These are phyloP conservation scores for Lepidium campestre DNA, from an alignment of 441 rosid genomes.

Conservation along the genomic window DNA sequence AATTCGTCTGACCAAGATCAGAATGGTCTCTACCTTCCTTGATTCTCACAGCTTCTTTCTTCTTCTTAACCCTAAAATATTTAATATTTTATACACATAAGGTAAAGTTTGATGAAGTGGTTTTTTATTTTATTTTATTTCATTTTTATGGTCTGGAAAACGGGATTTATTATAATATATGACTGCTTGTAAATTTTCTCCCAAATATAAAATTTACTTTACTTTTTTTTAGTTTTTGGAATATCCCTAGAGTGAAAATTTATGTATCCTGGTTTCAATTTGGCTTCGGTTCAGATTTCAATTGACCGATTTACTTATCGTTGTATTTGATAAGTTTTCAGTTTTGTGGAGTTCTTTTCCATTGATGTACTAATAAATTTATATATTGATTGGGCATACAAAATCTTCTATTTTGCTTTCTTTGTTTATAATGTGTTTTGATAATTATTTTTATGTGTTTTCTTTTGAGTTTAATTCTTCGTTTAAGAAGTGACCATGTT, in stretches of 20 bases:
- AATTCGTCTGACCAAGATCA: conserved; percentile 51
- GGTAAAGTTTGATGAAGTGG: conserved; percentile 26
- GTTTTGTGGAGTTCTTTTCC: not conserved
- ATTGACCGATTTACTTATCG: conserved; percentile 5
- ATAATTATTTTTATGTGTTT: no score
- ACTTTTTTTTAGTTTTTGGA: conserved; percentile 7
- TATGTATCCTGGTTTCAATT: conserved; percentile 14
- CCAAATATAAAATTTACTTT: conserved; percentile 8
- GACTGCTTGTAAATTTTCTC: conserved; percentile 32
- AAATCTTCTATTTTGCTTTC: not conserved
- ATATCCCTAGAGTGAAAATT: conserved; percentile 17
- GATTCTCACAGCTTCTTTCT: conserved; percentile 17
- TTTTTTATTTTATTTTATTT: conserved; percentile 6
- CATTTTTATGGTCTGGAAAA: conserved; percentile 19
- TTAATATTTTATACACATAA: conserved; percentile 12
- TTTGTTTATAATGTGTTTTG: no score
- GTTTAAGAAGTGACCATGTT: not conserved
- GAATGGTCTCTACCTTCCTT: conserved; percentile 60
- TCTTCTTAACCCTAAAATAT: conserved; percentile 2
- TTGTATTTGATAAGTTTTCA: conserved; percentile 23
- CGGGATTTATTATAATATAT: conserved; percentile 19
- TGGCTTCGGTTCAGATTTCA: conserved; percentile 17
- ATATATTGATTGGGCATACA: conserved; percentile 7
- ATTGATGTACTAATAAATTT: conserved; percentile 11
- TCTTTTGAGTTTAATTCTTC: not conserved